These are phyloP conservation scores for Lipomyces japonicus DNA, from an alignment of 805 yeast species.

Conservation along the genomic window DNA sequence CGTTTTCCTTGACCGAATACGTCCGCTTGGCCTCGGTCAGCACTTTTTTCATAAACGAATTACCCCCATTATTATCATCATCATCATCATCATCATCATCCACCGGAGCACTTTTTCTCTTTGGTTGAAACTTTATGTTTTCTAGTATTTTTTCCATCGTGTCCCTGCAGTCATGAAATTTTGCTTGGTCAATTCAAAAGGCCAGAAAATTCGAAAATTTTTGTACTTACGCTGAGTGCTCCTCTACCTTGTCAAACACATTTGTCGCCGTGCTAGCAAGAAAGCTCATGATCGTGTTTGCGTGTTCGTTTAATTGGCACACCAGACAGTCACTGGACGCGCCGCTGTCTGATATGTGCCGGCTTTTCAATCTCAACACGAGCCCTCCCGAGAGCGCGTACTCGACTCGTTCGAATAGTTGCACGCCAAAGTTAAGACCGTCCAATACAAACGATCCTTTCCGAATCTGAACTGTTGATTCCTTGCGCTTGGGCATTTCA, in stretches of 20 bases:
- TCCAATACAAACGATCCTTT: background rate
- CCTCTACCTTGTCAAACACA: background rate
- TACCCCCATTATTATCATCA: background rate
- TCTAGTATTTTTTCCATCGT: background rate
- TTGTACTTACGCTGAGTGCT: too few relatives aligned
- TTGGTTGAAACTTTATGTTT: background rate
- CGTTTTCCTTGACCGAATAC: background rate
- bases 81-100: too few relatives aligned
- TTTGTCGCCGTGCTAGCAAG: background rate
- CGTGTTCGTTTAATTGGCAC: conserved; percentile 3
- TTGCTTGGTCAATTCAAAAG: background rate
- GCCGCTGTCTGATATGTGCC: conserved; percentile 7
- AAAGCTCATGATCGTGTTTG: conserved; percentile 2
- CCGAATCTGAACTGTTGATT: conserved; percentile 7
- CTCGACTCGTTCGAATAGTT: background rate
- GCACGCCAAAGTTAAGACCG: conserved; percentile 3
- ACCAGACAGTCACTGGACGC: conserved; percentile 10
- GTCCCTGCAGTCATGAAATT: background rate
- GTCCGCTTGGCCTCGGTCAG: background rate
- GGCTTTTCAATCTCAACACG: conserved; percentile 12
- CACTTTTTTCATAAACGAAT: background rate
- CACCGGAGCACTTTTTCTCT: conserved; percentile 4
- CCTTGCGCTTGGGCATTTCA: conserved; percentile 11
- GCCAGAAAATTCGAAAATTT: background rate
- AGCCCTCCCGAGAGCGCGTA: conserved; percentile 10